Evolutionary conservation across 73 alveolate species (phyloP).

Genomic region (Tetrahymena thermophila): DNA sequence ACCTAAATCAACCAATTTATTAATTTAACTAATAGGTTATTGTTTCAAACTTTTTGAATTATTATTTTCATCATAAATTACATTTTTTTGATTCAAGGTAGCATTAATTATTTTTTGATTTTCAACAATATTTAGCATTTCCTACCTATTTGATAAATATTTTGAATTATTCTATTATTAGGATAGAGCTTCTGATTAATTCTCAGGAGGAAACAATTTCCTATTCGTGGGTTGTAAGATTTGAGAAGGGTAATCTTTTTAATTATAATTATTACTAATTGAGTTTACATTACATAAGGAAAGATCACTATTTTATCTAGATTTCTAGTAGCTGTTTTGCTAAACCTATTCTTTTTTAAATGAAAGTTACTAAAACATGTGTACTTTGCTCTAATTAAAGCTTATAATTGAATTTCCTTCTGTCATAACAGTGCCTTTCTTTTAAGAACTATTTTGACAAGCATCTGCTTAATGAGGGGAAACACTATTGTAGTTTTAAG

Average conservation of each 20-base stretch:
- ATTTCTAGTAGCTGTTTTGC: background rate
- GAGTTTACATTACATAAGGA: background rate
- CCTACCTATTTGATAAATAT: background rate
- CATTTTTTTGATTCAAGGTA: background rate
- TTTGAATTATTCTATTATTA: background rate
- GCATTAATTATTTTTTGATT: background rate
- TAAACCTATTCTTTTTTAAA: background rate
- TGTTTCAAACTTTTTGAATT: background rate
- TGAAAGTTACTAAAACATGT: background rate
- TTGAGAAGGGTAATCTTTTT: background rate
- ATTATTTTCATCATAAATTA: no score
- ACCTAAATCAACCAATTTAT: background rate
- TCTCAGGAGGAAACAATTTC: background rate
- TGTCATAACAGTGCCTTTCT: background rate
- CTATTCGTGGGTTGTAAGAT: background rate
- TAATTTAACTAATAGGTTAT: background rate
- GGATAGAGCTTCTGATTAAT: background rate
- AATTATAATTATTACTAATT: background rate
- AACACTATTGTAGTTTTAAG: background rate
- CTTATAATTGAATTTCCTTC: background rate
- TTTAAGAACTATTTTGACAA: background rate
- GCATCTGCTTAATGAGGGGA: background rate
- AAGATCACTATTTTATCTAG: background rate
- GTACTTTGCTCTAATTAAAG: background rate
- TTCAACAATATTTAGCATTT: no score